A percentile compares a stretch with the other conserved stretches of the same genome.
Conservation (phyloP, 176 grass and related monocot genomes). For the Phoenix dactylifera region DNA sequence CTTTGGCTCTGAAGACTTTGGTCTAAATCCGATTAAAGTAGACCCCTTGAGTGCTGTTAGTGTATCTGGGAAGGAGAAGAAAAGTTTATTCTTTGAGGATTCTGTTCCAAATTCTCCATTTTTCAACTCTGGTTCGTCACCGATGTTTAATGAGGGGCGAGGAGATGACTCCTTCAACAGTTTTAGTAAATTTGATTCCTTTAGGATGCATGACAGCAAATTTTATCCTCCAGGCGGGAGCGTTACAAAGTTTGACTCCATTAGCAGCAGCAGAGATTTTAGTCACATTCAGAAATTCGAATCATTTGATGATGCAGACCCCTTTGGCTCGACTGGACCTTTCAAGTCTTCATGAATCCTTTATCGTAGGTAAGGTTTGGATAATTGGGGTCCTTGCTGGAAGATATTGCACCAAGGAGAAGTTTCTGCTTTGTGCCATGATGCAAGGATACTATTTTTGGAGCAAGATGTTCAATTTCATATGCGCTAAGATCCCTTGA, state of each 20-base stretch:
- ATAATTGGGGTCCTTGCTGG: conserved; percentile 18
- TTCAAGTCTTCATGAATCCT: conserved; percentile 70
- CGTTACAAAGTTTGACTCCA: conserved; percentile 78
- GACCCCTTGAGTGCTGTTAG: conserved; percentile 41
- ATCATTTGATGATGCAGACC: conserved; percentile 88
- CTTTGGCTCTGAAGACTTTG: conserved; percentile 69
- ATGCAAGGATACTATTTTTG: no score
- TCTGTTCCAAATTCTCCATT: conserved; percentile 89
- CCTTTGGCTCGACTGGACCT: conserved; percentile 81
- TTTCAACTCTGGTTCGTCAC: conserved; percentile 66
- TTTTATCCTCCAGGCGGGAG: conserved; percentile 49
- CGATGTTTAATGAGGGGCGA: conserved; percentile 48
- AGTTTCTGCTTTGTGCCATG: no score
- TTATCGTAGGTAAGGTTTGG: conserved; percentile 50
- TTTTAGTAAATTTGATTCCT: conserved; percentile 79
- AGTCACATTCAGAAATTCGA: conserved; percentile 59
- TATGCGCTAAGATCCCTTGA: no score
- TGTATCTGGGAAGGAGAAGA: conserved; percentile 58
- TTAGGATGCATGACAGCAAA: conserved; percentile 65
- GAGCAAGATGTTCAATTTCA: no score
- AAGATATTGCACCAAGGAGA: neutral
- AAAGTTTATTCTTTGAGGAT: conserved; percentile 84
- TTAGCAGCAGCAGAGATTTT: conserved; percentile 43
- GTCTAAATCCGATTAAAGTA: conserved; percentile 37
- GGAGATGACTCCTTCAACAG: conserved; percentile 52